phyloP scores from a whole-genome alignment of 768 basidiomycete genomes.

The Tricholoma bakamatsutake region DNA sequence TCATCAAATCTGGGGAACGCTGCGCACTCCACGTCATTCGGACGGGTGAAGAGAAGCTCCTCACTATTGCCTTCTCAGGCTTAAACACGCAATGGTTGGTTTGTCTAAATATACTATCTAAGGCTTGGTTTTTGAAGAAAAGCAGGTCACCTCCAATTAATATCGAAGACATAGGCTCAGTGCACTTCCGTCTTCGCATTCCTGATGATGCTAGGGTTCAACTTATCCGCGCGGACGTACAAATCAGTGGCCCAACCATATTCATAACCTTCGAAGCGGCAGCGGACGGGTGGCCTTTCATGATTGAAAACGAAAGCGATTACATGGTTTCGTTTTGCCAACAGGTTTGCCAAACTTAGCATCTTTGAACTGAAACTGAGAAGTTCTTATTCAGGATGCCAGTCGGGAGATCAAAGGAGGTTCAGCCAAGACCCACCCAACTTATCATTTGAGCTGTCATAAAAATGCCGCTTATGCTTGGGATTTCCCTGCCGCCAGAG shows the following conservation, averaged over 20 bases:
- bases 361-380: slow-evolving; percentile 12
- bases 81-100: slow-evolving; percentile 74
- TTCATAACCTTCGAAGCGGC: slow-evolving; percentile 73
- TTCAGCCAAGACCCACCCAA: slow-evolving; percentile 33
- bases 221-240: slow-evolving; percentile 71
- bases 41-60: slow-evolving; percentile 59
- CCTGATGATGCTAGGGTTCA: slow-evolving; percentile 33
- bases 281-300: slow-evolving; percentile 80
- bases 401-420: slow-evolving; percentile 29
- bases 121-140: not conserved
- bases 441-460: slow-evolving; percentile 55
- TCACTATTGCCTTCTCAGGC: slow-evolving; percentile 85
- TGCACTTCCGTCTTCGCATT: slow-evolving; percentile 64
- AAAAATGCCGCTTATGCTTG: slow-evolving; percentile 73
- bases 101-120: not conserved
- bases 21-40: slow-evolving; percentile 64
- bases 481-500: slow-evolving; percentile 83
- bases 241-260: slow-evolving; percentile 82
- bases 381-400: slow-evolving; percentile 32
- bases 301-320: slow-evolving; percentile 85
- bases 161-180: slow-evolving; percentile 82
- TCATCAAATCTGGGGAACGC: slow-evolving; percentile 63
- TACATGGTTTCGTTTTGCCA: slow-evolving; percentile 65
- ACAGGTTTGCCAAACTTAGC: slow-evolving; percentile 41
- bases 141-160: slow-evolving; percentile 89